A percentile compares a stretch with the other conserved stretches of the same genome.
These are phyloP conservation scores for Pyrenochaeta sp. DNA, from an alignment of 2,329 filamentous ascomycete genomes.

Conservation along the genomic window DNA sequence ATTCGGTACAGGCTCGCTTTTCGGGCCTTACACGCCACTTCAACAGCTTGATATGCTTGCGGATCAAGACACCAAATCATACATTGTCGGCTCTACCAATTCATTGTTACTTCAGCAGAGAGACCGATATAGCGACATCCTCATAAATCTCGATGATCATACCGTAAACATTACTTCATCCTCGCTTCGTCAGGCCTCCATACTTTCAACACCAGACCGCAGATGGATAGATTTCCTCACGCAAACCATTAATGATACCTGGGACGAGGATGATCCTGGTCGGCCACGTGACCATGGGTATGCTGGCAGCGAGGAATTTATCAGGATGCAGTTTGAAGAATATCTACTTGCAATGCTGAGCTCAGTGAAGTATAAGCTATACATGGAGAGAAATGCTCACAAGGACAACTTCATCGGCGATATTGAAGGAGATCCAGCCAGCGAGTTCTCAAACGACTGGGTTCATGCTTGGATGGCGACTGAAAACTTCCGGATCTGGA, in stretches of 20 bases:
- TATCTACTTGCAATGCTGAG: conserved; percentile 90
- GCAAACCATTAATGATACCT: conserved; percentile 92
- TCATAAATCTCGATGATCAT: conserved; percentile 94
- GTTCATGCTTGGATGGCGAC: conserved; percentile 87
- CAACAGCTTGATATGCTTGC: conserved; percentile 95
- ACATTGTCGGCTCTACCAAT: conserved; percentile 96
- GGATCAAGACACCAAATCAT: conserved; percentile 93
- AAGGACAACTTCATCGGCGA: conserved; percentile 69
- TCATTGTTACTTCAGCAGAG: conserved; percentile 91
- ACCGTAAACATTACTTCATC: conserved; percentile 83
- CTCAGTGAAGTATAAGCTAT: conserved; percentile 82
- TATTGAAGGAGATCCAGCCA: conserved; percentile 79
- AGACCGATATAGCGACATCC: conserved; percentile 93
- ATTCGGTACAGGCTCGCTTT: conserved; percentile 94
- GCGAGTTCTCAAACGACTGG: conserved; percentile 85
- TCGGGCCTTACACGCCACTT: conserved; percentile 94
- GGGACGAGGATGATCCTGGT: conserved; percentile 89
- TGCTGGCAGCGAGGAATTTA: conserved; percentile 95
- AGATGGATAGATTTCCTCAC: conserved; percentile 97
- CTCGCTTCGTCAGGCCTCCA: conserved; percentile 76
- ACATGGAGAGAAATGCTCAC: conserved; percentile 53
- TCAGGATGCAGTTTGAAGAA: conserved; percentile 95
- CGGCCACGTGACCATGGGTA: conserved; percentile 95
- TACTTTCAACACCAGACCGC: conserved; percentile 84
- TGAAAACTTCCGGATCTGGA: conserved; percentile 91